phyloP scores from a whole-genome alignment of 106 monocot genomes.

The Apostasia ramifera region DNA sequence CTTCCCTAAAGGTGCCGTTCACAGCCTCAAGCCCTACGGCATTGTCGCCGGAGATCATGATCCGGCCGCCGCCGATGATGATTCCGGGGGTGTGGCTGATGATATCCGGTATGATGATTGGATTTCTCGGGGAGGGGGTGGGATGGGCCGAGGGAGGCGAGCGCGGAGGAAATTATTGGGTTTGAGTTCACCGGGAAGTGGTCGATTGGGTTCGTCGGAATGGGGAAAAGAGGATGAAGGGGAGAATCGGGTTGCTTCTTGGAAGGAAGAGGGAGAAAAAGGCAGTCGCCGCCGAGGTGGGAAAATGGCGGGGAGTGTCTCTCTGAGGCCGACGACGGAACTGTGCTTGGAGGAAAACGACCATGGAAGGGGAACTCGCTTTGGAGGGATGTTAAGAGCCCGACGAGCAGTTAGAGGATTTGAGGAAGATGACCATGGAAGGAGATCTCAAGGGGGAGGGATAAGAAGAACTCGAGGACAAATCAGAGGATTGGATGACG shows the following conservation, averaged over 20 bases:
- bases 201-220: not conserved
- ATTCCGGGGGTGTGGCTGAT: not conserved
- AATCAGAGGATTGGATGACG: too few species aligned
- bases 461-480: too few species aligned
- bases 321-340: not conserved
- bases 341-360: not conserved
- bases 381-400: not conserved
- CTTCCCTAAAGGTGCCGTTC: conserved; percentile 15
- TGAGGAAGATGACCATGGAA: too few species aligned
- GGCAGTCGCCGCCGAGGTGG: not conserved
- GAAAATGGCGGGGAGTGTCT: not conserved
- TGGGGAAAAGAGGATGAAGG: not conserved
- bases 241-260: not conserved
- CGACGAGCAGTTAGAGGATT: too few species aligned
- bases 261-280: not conserved
- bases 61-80: not conserved
- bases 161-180: not conserved
- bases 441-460: too few species aligned
- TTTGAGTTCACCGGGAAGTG: not conserved
- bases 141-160: not conserved
- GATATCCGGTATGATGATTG: conserved; percentile 11
- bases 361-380: not conserved
- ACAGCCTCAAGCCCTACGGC: conserved; percentile 17
- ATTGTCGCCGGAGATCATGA: not conserved
- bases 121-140: conserved; percentile 1